These are phyloP conservation scores for Cinnamomum chago DNA, from an alignment of 164 flowering plant genomes.

Conservation along the genomic window DNA sequence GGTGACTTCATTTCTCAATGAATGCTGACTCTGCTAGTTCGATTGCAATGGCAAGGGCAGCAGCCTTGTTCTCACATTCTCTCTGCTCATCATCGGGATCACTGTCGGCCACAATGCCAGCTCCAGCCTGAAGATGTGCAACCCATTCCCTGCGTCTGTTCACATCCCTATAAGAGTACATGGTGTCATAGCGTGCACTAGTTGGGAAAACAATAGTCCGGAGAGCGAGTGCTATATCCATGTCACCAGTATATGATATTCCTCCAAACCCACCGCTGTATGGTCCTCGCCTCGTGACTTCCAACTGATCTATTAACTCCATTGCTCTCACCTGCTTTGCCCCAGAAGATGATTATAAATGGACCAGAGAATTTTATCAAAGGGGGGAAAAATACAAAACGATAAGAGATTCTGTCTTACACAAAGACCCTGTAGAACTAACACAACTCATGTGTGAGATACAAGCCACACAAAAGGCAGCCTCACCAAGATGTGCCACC, in stretches of 20 bases:
- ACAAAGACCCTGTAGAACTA: no score
- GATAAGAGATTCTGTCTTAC: not conserved
- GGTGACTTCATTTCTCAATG: slow-evolving; percentile 19
- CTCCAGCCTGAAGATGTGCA: slow-evolving; percentile 91
- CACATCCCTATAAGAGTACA: slow-evolving; percentile 75
- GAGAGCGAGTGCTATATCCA: slow-evolving; percentile 87
- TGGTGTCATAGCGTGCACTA: slow-evolving; percentile 51
- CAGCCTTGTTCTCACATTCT: slow-evolving; percentile 90
- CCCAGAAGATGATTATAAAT: not conserved
- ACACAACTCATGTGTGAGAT: not conserved
- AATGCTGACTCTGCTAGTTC: slow-evolving; percentile 91
- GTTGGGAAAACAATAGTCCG: slow-evolving; percentile 90
- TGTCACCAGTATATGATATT: slow-evolving; percentile 74
- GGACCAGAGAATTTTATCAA: not conserved
- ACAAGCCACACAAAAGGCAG: not conserved
- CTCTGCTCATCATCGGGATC: slow-evolving; percentile 72
- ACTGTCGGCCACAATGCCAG: slow-evolving; percentile 89
- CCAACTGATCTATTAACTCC: slow-evolving; percentile 85
- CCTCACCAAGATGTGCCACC: not conserved
- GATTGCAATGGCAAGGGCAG: slow-evolving; percentile 83
- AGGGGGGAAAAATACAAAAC: not conserved
- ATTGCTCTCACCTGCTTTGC: slow-evolving; percentile 78
- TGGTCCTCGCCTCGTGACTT: slow-evolving; percentile 77
- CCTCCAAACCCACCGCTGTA: slow-evolving; percentile 95
- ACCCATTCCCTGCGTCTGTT: slow-evolving; percentile 75